A percentile compares a stretch with the other conserved stretches of the same genome.
These are phyloP conservation scores for Sclerotinia minor DNA, from an alignment of 2,329 filamentous ascomycete species.

Conservation along the genomic window DNA sequence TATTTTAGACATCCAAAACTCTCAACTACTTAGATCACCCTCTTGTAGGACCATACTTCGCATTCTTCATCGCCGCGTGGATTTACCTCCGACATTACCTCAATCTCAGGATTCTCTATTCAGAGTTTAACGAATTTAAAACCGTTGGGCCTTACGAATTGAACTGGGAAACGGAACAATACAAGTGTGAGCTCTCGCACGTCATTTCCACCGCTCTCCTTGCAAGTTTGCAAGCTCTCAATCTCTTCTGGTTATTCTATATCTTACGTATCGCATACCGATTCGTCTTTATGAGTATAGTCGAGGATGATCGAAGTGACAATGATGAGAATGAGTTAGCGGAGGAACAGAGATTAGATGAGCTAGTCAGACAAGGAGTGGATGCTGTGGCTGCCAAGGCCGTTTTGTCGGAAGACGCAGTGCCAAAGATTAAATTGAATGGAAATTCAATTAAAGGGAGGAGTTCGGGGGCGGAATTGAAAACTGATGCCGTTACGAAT, in stretches of 20 bases:
- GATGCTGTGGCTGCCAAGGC: conserved; percentile 19
- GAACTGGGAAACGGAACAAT: conserved; percentile 74
- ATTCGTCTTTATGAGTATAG: conserved; percentile 60
- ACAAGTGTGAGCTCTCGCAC: conserved; percentile 71
- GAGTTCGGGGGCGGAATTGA: conserved; percentile 18
- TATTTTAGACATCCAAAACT: conserved; percentile 74
- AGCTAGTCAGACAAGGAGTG: conserved; percentile 9
- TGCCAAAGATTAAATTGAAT: conserved; percentile 24
- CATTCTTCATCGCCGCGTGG: conserved; percentile 79
- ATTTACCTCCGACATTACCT: conserved; percentile 85
- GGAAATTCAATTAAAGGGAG: conserved; percentile 27
- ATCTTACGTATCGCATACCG: conserved; percentile 73
- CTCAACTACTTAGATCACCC: conserved; percentile 85
- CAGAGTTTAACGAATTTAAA: conserved; percentile 71
- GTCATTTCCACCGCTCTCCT: conserved; percentile 67
- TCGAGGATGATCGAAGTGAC: conserved; percentile 71
- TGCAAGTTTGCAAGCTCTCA: conserved; percentile 67
- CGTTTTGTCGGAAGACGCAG: background rate
- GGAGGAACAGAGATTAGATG: conserved; percentile 29
- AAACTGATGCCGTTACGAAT: conserved; percentile 27
- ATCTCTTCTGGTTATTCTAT: conserved; percentile 78
- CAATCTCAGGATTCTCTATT: conserved; percentile 74
- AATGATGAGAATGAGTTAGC: conserved; percentile 53
- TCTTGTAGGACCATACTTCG: conserved; percentile 80
- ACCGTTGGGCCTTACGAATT: conserved; percentile 73